Evolutionary conservation across 495 filamentous ascomycete genomes (phyloP), one percentile per base, ranked within the genome.

Genomic region (Glarea lozoyensis): DNA sequence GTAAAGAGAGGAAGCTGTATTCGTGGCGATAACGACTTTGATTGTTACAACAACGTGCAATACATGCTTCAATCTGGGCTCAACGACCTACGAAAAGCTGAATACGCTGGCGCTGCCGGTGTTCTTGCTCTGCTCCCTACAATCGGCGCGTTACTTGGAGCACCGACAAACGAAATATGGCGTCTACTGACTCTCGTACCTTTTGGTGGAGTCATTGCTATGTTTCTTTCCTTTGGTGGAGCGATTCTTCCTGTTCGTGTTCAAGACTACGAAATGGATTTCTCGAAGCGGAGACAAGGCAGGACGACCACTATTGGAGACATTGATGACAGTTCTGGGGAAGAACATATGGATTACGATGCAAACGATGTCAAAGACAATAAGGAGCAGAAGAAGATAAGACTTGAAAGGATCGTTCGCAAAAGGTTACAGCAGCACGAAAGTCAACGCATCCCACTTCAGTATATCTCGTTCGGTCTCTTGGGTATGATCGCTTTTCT

Each of bases 111-210:
- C 9, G 24, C 48, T 12, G 48, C 48, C 5, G 19, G 23, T 21
- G 45, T 49, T n/a, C 19, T 52, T n/a, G 37, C 22, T 20, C 37
- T 52, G 5, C 34, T 52, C 4, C 48, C 48, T 9, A 52, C 48
- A 1, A 49, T 49, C 9, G 48, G 48, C 33, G 48, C 48, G 12
- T 21, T 52, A 2, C 24, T 52, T 10, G 48, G 48, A 9, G 30
- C 45, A 4, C 46, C 48, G 16, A 41, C 45, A 13, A 42, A 16
- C 0, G 48, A 52, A 37, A 42, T 49, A 20, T 52, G 48, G 48
- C 17, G 15, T 4, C 29, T 52, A 12, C 7, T 34, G 46, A 41
- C 34, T 12, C 15, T 52, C n/a, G 10, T 52, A 2, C 48, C 48
- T 5, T 42, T 49, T 19, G 45, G 35, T 18, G 48, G 48, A 10